A percentile compares a stretch with the other conserved stretches of the same genome.
Evolutionary conservation across 129 eudicot genomes (phyloP).

Genomic region (Escallonia herrerae): DNA sequence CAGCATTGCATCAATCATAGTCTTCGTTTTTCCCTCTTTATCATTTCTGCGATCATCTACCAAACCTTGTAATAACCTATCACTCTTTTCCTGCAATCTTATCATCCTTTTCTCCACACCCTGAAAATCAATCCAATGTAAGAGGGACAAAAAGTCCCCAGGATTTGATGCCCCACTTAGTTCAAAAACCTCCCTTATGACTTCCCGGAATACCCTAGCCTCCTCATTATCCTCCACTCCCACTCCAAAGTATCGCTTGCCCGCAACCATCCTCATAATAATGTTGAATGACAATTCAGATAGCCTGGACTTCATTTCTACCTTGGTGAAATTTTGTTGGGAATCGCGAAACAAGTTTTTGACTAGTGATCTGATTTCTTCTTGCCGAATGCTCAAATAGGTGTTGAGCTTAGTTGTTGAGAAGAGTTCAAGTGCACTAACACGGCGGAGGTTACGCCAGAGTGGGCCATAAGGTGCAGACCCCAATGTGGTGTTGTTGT

Average conservation of each 20-base stretch:
- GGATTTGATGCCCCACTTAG: slow-evolving; percentile 17
- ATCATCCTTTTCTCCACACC: slow-evolving; percentile 44
- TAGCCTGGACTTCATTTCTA: slow-evolving; percentile 30
- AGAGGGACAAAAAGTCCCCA: slow-evolving; percentile 35
- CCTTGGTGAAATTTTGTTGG: slow-evolving; percentile 11
- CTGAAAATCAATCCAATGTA: slow-evolving; percentile 39
- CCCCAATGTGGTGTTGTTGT: slow-evolving; percentile 28
- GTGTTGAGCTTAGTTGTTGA: slow-evolving; percentile 29
- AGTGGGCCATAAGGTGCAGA: slow-evolving; percentile 40
- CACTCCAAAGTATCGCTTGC: slow-evolving; percentile 34
- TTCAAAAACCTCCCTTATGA: slow-evolving; percentile 28
- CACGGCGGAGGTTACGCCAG: slow-evolving; percentile 48
- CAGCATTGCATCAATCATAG: slow-evolving; percentile 39
- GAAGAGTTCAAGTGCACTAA: slow-evolving; percentile 32
- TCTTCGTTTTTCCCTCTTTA: slow-evolving; percentile 5
- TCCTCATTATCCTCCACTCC: slow-evolving; percentile 28
- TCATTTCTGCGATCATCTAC: slow-evolving; percentile 20
- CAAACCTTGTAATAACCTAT: slow-evolving; percentile 31
- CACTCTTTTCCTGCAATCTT: slow-evolving; percentile 30
- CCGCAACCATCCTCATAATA: slow-evolving; percentile 44
- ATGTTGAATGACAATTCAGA: slow-evolving; percentile 31
- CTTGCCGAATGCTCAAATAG: slow-evolving; percentile 16
- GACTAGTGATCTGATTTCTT: slow-evolving; percentile 31
- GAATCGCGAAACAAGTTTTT: slow-evolving; percentile 15
- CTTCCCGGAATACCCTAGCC: slow-evolving; percentile 12